A percentile compares a stretch with the other conserved stretches of the same genome.
Evolutionary conservation across 2,329 filamentous ascomycete species (phyloP).

Genomic region (Sporothrix pseudoabietina): DNA sequence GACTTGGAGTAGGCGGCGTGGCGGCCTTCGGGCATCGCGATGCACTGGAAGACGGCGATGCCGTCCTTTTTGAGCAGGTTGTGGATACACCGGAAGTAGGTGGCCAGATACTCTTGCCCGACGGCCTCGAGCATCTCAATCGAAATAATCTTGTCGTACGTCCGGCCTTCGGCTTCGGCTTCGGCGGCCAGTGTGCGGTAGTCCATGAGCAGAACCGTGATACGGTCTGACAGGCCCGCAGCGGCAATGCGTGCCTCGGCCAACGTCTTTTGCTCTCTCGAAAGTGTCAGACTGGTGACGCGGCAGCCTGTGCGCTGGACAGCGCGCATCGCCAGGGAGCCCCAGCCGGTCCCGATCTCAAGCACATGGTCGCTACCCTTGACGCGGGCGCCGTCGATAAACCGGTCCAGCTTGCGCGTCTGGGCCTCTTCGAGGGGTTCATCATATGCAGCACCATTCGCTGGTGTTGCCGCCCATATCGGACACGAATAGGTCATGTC

Average conservation of each 20-base stretch:
- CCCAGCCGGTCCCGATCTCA: conserved; percentile 77
- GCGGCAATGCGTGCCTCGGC: conserved; percentile 65
- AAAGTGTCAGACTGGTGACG: conserved; percentile 69
- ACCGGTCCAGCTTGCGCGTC: conserved; percentile 65
- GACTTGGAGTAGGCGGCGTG: conserved; percentile 67
- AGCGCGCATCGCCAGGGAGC: conserved; percentile 71
- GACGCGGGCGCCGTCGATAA: conserved; percentile 66
- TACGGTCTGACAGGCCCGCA: conserved; percentile 61
- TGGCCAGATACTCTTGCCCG: conserved; percentile 65
- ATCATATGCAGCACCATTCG: conserved; percentile 43
- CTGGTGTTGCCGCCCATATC: conserved; percentile 56
- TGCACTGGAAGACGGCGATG: conserved; percentile 73
- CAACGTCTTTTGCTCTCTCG: conserved; percentile 67
- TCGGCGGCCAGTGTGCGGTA: conserved; percentile 58
- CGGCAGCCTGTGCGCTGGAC: conserved; percentile 66
- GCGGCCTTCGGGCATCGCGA: conserved; percentile 71
- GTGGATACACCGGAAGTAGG: conserved; percentile 68
- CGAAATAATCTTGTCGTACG: conserved; percentile 71
- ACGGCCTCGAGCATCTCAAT: conserved; percentile 81
- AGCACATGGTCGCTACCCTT: conserved; percentile 68
- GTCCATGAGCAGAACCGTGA: conserved; percentile 68
- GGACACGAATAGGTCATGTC: conserved; percentile 78
- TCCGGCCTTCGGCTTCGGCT: conserved; percentile 50
- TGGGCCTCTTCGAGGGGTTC: conserved; percentile 68
- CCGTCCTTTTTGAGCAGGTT: conserved; percentile 65